Evolutionary conservation across 305 asterid species (phyloP).

Genomic region (Fraxinus greggii): DNA sequence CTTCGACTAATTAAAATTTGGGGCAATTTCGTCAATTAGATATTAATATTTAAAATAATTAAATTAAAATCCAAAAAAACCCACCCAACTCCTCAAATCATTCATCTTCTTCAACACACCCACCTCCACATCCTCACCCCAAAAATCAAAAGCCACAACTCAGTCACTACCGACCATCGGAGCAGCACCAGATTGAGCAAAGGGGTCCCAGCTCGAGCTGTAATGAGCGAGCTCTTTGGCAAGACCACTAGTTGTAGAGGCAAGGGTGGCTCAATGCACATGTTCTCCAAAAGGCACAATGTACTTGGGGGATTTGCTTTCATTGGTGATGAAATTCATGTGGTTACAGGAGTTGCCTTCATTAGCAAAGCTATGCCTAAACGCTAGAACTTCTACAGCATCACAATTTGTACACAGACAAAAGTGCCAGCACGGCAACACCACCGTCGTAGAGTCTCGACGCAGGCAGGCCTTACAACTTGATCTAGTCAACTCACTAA

Average conservation of each 20-base stretch:
- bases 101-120: too few species aligned
- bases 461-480: conserved; percentile 25
- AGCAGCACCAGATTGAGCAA: too few species aligned
- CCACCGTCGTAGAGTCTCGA: conserved; percentile 23
- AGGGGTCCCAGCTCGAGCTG: too few species aligned
- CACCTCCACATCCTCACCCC: too few species aligned
- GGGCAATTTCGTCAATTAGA: too few species aligned
- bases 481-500: conserved; percentile 17
- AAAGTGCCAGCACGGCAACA: conserved; percentile 31
- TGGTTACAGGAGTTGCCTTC: conserved; percentile 94
- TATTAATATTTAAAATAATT: too few species aligned
- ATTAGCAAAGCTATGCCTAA: conserved; percentile 36
- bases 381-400: conserved; percentile 28
- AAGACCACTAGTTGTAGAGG: conserved; percentile 35
- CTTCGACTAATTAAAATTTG: too few species aligned
- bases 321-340: conserved; percentile 93
- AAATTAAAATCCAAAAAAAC: too few species aligned
- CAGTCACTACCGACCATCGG: too few species aligned
- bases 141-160: too few species aligned
- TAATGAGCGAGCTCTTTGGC: too few species aligned
- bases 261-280: conserved; percentile 98
- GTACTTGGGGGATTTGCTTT: conserved; percentile 94
- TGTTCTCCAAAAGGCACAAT: conserved; percentile 95
- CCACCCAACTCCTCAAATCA: too few species aligned
- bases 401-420: conserved; percentile 29